Conservation (phyloP, 306 rosid genomes). For the Cotoneaster glaucophyllus region DNA sequence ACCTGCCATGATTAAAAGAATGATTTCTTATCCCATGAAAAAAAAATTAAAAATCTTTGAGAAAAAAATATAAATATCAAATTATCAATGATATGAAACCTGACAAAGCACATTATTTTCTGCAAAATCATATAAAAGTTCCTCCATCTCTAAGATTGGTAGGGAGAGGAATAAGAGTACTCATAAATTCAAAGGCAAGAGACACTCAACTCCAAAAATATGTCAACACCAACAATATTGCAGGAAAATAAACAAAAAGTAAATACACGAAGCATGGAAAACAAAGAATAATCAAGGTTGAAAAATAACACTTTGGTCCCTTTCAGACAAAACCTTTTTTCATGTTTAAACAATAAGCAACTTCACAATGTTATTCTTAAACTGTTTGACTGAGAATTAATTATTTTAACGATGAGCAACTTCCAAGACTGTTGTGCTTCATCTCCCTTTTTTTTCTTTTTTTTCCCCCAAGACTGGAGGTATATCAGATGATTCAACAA, state of each 20-base stretch:
- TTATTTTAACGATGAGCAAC: no score
- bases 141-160: neutral
- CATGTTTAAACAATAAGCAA: no score
- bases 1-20: slow-evolving; percentile 37
- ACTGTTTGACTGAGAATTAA: no score
- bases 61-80: neutral
- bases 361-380: no score
- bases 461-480: neutral
- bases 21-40: slow-evolving; percentile 6
- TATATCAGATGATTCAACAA: neutral
- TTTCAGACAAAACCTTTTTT: no score
- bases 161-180: neutral
- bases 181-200: neutral
- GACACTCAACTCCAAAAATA: neutral
- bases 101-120: neutral
- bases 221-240: neutral
- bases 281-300: neutral
- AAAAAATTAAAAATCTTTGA: neutral
- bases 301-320: neutral
- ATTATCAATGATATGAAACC: neutral
- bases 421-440: neutral
- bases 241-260: neutral
- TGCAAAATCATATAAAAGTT: neutral
- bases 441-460: neutral
- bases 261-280: neutral